Evolutionary conservation across 352 stramenopile genomes (phyloP).

Genomic region (Phytopythium sindhum): DNA sequence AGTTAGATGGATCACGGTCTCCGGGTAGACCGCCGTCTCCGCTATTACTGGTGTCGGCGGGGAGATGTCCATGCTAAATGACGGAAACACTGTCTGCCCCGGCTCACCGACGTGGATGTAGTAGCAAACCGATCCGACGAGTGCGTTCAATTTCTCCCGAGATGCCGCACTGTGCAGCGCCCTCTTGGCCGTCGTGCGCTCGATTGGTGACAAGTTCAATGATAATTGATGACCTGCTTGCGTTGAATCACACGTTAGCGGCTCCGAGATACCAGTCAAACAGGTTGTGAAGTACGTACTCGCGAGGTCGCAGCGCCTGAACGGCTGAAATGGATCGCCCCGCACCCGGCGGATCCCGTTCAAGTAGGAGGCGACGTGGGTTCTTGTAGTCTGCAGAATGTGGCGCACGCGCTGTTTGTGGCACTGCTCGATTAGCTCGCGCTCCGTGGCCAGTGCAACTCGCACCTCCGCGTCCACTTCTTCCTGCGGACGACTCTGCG

Average conservation of each 20-base stretch:
- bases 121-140: constrained; percentile 42
- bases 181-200: constrained; percentile 27
- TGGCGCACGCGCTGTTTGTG: constrained; percentile 35
- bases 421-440: constrained; percentile 34
- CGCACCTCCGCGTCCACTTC: constrained; percentile 29
- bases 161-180: constrained; percentile 15
- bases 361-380: constrained; percentile 24
- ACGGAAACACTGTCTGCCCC: neutral
- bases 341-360: constrained; percentile 17
- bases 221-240: constrained; percentile 22
- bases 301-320: constrained; percentile 29
- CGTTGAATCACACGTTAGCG: neutral
- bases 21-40: constrained; percentile 29
- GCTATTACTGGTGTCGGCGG: neutral
- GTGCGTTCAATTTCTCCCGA: constrained; percentile 21
- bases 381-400: constrained; percentile 29
- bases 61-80: neutral
- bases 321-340: constrained; percentile 19
- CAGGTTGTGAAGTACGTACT: constrained; percentile 17
- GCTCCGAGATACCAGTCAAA: neutral
- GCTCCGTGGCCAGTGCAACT: constrained; percentile 24
- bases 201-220: constrained; percentile 22
- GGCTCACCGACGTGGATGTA: constrained; percentile 19
- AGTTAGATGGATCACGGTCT: constrained; percentile 50
- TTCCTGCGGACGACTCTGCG: constrained; percentile 17